A percentile compares a stretch with the other conserved stretches of the same genome.
phyloP scores from a whole-genome alignment of 768 basidiomycete genomes.

The Multifurca ochricompacta region DNA sequence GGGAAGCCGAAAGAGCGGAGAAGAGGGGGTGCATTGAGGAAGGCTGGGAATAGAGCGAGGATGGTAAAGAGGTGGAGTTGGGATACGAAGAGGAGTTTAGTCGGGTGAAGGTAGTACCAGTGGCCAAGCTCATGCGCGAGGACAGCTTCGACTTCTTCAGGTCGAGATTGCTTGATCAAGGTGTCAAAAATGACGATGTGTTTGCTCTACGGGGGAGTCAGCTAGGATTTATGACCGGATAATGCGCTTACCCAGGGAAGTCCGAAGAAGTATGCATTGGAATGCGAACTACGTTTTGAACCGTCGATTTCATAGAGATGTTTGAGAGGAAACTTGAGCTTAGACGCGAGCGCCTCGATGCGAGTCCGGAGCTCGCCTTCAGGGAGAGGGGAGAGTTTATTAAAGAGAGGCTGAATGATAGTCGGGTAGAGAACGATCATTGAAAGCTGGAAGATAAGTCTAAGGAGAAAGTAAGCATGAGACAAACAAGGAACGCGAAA shows the following conservation, averaged over 20 bases:
- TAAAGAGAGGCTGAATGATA: slow-evolving; percentile 92
- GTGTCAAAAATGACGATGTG: slow-evolving; percentile 98
- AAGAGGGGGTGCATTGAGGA: slow-evolving; percentile 72
- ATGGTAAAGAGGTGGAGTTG: slow-evolving; percentile 86
- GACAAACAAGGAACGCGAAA: not conserved
- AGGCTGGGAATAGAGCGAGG: slow-evolving; percentile 83
- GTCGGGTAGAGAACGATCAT: slow-evolving; percentile 81
- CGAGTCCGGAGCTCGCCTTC: slow-evolving; percentile 68
- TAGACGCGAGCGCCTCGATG: slow-evolving; percentile 68
- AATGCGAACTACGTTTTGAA: slow-evolving; percentile 90
- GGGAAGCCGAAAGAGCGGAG: slow-evolving; percentile 79
- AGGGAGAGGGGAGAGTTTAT: slow-evolving; percentile 85
- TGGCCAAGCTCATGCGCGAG: slow-evolving; percentile 95
- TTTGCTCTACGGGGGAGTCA: slow-evolving; percentile 53
- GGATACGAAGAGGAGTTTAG: slow-evolving; percentile 77
- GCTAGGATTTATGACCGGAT: not conserved
- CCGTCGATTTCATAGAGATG: slow-evolving; percentile 97
- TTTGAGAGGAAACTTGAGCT: slow-evolving; percentile 88
- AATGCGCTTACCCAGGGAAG: slow-evolving; percentile 68
- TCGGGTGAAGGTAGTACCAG: slow-evolving; percentile 89
- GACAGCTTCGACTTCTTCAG: slow-evolving; percentile 96
- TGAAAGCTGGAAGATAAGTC: slow-evolving; percentile 73
- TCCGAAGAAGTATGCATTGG: slow-evolving; percentile 98
- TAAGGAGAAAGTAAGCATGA: slow-evolving; percentile 26
- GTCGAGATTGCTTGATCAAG: slow-evolving; percentile 81